These are phyloP conservation scores for Fusarium piperis DNA, from an alignment of 2,329 filamentous ascomycete genomes.

Conservation along the genomic window DNA sequence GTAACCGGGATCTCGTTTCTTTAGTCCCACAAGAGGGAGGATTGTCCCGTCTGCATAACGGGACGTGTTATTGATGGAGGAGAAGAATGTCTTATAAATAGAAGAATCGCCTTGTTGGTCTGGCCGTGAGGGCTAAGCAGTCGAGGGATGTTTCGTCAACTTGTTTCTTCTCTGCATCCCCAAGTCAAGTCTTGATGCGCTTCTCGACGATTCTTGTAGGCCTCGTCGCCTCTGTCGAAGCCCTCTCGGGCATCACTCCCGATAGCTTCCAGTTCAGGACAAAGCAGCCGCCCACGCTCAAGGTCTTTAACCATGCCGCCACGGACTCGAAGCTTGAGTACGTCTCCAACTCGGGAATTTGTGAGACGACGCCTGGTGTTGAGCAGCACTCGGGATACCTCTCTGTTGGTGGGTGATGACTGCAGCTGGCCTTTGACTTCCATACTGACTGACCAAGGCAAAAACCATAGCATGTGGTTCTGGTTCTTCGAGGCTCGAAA, in stretches of 20 bases:
- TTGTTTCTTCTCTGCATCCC: neutral
- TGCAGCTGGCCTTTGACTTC: too few relatives aligned
- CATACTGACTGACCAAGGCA: constrained; percentile 40
- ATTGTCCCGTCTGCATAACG: neutral
- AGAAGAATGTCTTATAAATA: constrained; percentile 13
- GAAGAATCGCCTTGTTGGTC: neutral
- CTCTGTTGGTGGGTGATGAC: constrained; percentile 57
- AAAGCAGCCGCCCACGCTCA: constrained; percentile 15
- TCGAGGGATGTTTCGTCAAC: neutral
- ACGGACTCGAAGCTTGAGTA: constrained; percentile 38
- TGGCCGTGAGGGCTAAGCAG: neutral
- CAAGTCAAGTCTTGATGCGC: constrained; percentile 22
- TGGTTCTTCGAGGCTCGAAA: constrained; percentile 61
- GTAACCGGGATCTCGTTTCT: constrained; percentile 22
- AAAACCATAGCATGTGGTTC: constrained; percentile 50
- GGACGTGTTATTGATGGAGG: neutral
- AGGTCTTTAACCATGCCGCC: constrained; percentile 29
- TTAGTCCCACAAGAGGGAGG: constrained; percentile 19
- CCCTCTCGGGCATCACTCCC: constrained; percentile 27
- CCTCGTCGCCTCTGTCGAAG: constrained; percentile 23
- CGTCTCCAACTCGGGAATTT: constrained; percentile 56
- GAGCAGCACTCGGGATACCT: constrained; percentile 74
- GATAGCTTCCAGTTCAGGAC: constrained; percentile 32
- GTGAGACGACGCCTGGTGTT: constrained; percentile 65
- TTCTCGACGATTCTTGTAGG: constrained; percentile 34